Evolutionary conservation across 352 stramenopile species (phyloP).

Genomic region (Globisporangium spiculum): DNA sequence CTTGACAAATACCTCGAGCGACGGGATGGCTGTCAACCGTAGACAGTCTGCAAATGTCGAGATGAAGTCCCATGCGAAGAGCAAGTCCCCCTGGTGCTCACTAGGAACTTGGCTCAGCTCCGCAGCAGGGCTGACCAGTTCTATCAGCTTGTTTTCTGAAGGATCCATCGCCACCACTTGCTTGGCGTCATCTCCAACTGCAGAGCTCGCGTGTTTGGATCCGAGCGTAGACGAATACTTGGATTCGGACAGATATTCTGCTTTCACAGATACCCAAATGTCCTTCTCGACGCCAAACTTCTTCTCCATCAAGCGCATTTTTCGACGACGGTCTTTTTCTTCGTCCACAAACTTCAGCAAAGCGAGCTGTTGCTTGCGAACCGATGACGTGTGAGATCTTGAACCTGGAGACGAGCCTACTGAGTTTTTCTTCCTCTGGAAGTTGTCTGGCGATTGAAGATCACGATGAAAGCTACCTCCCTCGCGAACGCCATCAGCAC

Average conservation of each 20-base stretch:
- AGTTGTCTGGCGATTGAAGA: not conserved
- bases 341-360: constrained; percentile 72
- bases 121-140: constrained; percentile 27
- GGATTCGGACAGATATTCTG: constrained; percentile 24
- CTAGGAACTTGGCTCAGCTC: constrained; percentile 41
- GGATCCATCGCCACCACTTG: not conserved
- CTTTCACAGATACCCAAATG: constrained; percentile 61
- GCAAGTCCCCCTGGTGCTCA: constrained; percentile 48
- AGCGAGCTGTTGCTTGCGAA: constrained; percentile 50
- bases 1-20: constrained; percentile 48
- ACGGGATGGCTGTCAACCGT: constrained; percentile 43
- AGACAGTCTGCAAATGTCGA: constrained; percentile 72
- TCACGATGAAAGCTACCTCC: constrained; percentile 1
- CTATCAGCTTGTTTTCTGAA: constrained; percentile 2
- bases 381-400: constrained; percentile 14
- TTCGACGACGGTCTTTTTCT: constrained; percentile 54
- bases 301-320: constrained; percentile 55
- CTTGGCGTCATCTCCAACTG: not conserved
- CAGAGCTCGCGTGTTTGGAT: not conserved
- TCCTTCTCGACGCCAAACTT: constrained; percentile 41
- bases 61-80: constrained; percentile 79
- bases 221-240: constrained; percentile 1
- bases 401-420: not conserved
- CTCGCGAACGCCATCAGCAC: constrained; percentile 13
- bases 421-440: constrained; percentile 21